A percentile compares a stretch with the other conserved stretches of the same genome.
Evolutionary conservation across 257 asterid genomes (phyloP).

Genomic region (Oldenlandia corymbosa): DNA sequence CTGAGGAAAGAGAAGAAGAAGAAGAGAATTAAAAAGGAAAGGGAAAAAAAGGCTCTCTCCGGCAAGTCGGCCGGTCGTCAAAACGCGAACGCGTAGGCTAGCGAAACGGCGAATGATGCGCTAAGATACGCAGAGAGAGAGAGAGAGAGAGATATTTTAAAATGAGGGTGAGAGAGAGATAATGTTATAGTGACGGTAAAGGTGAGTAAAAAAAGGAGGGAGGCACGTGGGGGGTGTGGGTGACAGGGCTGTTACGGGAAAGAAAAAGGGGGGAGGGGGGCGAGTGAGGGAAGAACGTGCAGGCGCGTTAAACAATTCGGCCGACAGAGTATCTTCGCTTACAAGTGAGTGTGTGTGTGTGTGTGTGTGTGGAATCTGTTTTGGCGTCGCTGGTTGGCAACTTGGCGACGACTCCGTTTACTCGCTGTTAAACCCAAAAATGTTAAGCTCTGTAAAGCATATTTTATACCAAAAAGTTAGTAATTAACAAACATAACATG

Average conservation of each 20-base stretch:
- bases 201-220: background rate
- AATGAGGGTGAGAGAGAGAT: no score
- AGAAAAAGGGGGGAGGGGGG: slow-evolving; percentile 3
- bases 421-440: no score
- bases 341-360: slow-evolving; percentile 30
- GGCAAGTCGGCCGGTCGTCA: slow-evolving; percentile 36
- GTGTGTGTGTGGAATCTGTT: slow-evolving; percentile 25
- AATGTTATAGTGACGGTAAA: background rate
- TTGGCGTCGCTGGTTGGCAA: slow-evolving; percentile 40
- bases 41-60: slow-evolving; percentile 10
- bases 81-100: slow-evolving; percentile 39
- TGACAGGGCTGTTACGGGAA: slow-evolving; percentile 3
- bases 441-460: no score
- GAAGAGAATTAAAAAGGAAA: no score
- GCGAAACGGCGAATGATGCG: slow-evolving; percentile 30
- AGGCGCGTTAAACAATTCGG: slow-evolving; percentile 43
- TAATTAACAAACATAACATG: no score
- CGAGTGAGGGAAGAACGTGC: slow-evolving; percentile 51
- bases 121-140: slow-evolving; percentile 52
- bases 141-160: slow-evolving; percentile 39
- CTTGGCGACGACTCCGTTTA: slow-evolving; percentile 13
- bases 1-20: no score
- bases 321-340: slow-evolving; percentile 39
- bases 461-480: no score
- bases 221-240: background rate